Evolutionary conservation across 1,139 yeast species (phyloP), one percentile per base, ranked within the genome.

Genomic region (Kodamaea sp.): DNA sequence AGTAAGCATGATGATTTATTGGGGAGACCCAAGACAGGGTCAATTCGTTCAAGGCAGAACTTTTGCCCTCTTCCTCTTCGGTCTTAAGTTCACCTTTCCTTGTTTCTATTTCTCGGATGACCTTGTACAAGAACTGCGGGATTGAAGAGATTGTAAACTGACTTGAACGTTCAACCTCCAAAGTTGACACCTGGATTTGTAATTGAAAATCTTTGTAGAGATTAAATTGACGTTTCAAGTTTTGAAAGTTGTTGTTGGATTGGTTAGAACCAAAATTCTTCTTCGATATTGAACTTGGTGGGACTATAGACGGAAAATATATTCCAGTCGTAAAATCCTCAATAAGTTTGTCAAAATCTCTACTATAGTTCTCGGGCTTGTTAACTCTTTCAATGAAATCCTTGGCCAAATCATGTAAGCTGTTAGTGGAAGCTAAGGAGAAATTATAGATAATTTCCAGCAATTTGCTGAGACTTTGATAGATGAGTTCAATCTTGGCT

Each of bases 151-250:
- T 39, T 28, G 64, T 59, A 22, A 63, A 48, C 11, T 58, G 39
- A 5, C 28, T 29, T 7, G 31, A 26, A 5, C 24, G 22, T 6
- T 44, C 43, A 7, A 44, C 46, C 4, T 42, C 53, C 15, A 39
- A 41, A 16, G 43, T 48, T 2, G 50, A 34, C 7, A 59, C 25
- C 24, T 51, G 55, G 4, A 62, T 43, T 31, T 70, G 76, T 16
- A 70, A 54, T 11, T 73, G 70, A 26, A 70, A 53, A 41, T 71
- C 77, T 35, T 65, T 66, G 46, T 50, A 70, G 15, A 70, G 46
- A 40, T 71, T 68, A 46, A 69, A 71, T 35, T 60, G 62, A 22
- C 55, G 51, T 35, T 57, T 63, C 39, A 71, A 51, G 44, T 65
- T 68, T 38, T 71, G 77, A 38, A 59, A 67, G 34, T 58, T 55